Evolutionary conservation across 164 flowering plant genomes (phyloP), one percentile per base, ranked within the genome.

Genomic region (Annona squamosa): DNA sequence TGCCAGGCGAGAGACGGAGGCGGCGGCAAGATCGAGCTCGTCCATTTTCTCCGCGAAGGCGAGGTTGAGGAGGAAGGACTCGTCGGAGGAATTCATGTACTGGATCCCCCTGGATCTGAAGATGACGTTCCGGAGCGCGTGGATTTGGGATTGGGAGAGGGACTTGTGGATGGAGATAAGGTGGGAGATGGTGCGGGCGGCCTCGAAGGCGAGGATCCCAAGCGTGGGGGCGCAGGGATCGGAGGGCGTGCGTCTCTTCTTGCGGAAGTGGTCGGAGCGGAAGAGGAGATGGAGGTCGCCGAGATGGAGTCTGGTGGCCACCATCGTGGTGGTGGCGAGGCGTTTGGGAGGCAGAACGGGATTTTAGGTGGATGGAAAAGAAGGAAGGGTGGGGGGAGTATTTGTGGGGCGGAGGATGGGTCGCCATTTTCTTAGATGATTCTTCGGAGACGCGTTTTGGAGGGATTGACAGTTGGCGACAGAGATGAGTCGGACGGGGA

Each of bases 171-270:
- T 84, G 0, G 87, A 81, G 16, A 91, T 43, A 47, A 88, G 83
- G 3, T 86, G 84, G 3, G 97, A 85, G 92, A 94, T 90, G 76
- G 82, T 77, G 56, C 83, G 89, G 17, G 97, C 97, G 0, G 89
- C 73, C 80, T 94, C 97, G 77, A 92, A 91, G 1, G 91, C 80
- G 18, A 94, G 90, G 42, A 94, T 92, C 0, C 88, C 90, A 6
- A 92, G 46, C 1, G 46, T 10, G 12, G 68, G 46, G 12, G 46
- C 7, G 7, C 6, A 17, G n/a, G 2, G 48, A 46, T 63, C 65
- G 66, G 56, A 6, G 17, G 5, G 43, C 10, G 1, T 68, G 65
- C 10, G 26, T 4, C 66, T 65, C 26, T 43, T n/a, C 59, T 52
- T 52, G 9, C 59, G 9, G 9, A 16, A 10, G 10, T 10, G 3